Base-by-base conservation (phyloP, 148 eudicot genomes). In the Mesembryanthemum crystallinum region DNA sequence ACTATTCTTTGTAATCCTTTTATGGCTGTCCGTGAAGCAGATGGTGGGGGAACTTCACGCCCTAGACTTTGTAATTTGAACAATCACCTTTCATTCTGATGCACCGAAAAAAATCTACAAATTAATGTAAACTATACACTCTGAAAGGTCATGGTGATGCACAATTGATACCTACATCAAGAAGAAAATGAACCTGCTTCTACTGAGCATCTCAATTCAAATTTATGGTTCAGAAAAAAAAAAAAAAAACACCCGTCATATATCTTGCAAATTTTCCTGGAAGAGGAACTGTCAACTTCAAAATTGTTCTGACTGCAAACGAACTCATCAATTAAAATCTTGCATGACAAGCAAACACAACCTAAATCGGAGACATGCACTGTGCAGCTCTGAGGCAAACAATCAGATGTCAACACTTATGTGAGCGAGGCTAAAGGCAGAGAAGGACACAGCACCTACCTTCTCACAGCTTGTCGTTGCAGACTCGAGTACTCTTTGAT, bases 401-500 rank as follows among this genome's bases (percentile, higher is more conserved):
- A 21, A 8, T 21, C 24, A 57, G 61, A 57, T 57, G 28, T 0
- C 61, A 57, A n/a, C 61, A 21, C 61, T n/a, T 57, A 1, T 18
- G 61, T 23, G 27, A 18, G 10, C n/a, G 27, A 45, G 69, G 21
- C 14, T 30, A 28, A 17, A 24, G 51, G 14, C 18, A 66, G 35
- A 58, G 55, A 60, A 32, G 30, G 33, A 29, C 25, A 37, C 14
- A 72, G 64, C 33, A 43, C 65, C 21, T 82, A 95, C 98, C 97
- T 94, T 87, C 98, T 87, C 67, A 85, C 74, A 17, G 86, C 83
- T 75, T 94, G 97, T 42, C 84, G 96, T 77, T 94, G 98, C 76
- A 85, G 86, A 74, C 98, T 86, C 1, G 98, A 94, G 81, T 90
- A 94, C 64, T 88, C 95, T 81, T 87, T 92, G 83, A 92, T 80